A percentile compares a stretch with the other conserved stretches of the same genome.
These are phyloP conservation scores for Escovopsis sp. DNA, from an alignment of 2,329 filamentous ascomycete genomes.

Conservation along the genomic window DNA sequence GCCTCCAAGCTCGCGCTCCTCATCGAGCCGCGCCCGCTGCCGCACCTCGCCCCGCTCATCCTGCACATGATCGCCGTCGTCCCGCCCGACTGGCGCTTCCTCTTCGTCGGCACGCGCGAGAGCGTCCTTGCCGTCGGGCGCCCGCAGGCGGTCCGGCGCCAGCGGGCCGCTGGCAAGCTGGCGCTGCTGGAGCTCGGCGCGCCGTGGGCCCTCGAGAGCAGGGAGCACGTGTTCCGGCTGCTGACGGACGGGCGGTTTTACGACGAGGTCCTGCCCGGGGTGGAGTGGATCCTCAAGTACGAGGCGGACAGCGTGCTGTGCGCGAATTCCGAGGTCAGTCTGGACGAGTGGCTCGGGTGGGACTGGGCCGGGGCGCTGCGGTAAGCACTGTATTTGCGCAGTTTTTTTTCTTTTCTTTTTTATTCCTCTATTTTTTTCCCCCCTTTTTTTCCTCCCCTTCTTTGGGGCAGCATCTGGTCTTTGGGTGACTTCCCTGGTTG, in stretches of 20 bases:
- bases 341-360: constrained; percentile 40
- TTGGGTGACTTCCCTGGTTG: too few species aligned
- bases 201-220: constrained; percentile 30
- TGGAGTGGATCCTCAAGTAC: constrained; percentile 40
- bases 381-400: constrained; percentile 16
- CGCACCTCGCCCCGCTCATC: constrained; percentile 36
- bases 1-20: constrained; percentile 39
- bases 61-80: constrained; percentile 42
- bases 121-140: constrained; percentile 31
- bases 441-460: too few species aligned
- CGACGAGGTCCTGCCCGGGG: constrained; percentile 31
- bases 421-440: background rate
- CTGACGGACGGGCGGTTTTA: constrained; percentile 39
- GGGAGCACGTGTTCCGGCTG: constrained; percentile 33
- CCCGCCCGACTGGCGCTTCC: constrained; percentile 42
- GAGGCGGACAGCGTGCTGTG: constrained; percentile 43
- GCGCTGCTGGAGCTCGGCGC: constrained; percentile 34
- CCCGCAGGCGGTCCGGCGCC: constrained; percentile 31
- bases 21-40: constrained; percentile 36
- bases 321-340: constrained; percentile 33
- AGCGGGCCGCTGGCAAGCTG: constrained; percentile 35
- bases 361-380: constrained; percentile 39
- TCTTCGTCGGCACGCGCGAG: constrained; percentile 37
- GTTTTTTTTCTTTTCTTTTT: background rate
- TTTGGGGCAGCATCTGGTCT: too few species aligned